Base-by-base conservation (phyloP, 768 basidiomycete species). In the Termitomyces sp. region DNA sequence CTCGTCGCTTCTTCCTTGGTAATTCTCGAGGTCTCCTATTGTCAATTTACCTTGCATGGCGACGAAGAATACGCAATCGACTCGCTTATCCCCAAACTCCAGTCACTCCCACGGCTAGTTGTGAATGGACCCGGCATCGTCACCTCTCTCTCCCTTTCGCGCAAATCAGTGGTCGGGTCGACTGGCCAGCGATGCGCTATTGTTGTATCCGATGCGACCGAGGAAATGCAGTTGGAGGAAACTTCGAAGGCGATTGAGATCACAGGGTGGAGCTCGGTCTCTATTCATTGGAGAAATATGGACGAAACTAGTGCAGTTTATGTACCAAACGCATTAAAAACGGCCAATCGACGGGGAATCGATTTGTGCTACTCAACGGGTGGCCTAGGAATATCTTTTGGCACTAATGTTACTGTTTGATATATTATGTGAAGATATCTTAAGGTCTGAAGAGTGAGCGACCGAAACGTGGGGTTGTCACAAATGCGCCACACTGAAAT, bases 211-310 rank as follows among this genome's bases (percentile, higher is more conserved):
- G n/a, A 12, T 22, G 44, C 13, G 44, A 26, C 18, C 3, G 7
- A 22, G 24, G 44, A 45, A 26, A 45, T 45, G 44, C 2, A 20
- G 44, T 22, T 45, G 44, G 44, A 45, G 24, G 44, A 45, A 45
- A 26, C 24, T 3, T 20, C 44, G n/a, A 26, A 12, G 10, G 44
- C 44, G 10, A 2, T 45, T 3, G 44, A 45, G 44, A 13, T 26
- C 12, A 45, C 44, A 3, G 44, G 20, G 24, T 45, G 44, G 44
- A 26, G 20, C 20, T 69, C 53, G 72, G 61, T 45, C 4, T 45
- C 7, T 12, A 45, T 45, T 26, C 18, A 45, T 45, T 45, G 44
- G 46, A 57, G 78, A 12, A 40, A 10, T 3, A 79, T 1, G 69
- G 55, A 3, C n/a, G n/a, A n/a, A n/a, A n/a, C n/a, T n/a, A n/a